These are phyloP conservation scores for Thermoascus crustaceus DNA, from an alignment of 2,329 filamentous ascomycete species.

Conservation along the genomic window DNA sequence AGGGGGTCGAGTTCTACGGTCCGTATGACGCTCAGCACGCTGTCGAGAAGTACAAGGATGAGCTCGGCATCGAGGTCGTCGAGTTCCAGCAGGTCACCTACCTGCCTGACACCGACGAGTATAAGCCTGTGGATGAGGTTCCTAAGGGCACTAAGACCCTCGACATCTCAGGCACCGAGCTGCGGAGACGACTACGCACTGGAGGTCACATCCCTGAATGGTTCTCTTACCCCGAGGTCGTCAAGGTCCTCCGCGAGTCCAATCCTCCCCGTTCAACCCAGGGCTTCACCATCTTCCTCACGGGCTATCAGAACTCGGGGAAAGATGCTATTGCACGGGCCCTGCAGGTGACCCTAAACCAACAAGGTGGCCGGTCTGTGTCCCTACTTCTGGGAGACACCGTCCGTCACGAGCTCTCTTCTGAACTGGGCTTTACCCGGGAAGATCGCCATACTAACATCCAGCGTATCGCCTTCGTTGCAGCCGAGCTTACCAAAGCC, in stretches of 20 bases:
- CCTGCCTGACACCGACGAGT: conserved; percentile 93
- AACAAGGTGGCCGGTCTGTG: conserved; percentile 91
- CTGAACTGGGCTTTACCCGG: conserved; percentile 88
- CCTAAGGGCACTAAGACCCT: conserved; percentile 72
- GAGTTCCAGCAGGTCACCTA: conserved; percentile 99
- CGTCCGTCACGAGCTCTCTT: conserved; percentile 83
- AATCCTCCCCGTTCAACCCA: conserved; percentile 85
- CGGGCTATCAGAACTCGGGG: conserved; percentile 90
- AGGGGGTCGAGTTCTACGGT: conserved; percentile 94
- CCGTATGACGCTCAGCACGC: conserved; percentile 95
- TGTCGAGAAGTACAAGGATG: conserved; percentile 90
- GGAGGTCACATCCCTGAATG: conserved; percentile 95
- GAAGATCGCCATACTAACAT: conserved; percentile 94
- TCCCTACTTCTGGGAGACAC: conserved; percentile 93
- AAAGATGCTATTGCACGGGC: conserved; percentile 96
- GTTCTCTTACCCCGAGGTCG: conserved; percentile 99
- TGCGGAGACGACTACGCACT: conserved; percentile 80
- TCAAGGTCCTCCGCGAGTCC: conserved; percentile 90
- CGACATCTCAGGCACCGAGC: conserved; percentile 82
- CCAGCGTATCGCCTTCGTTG: conserved; percentile 90
- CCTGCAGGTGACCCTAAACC: conserved; percentile 93
- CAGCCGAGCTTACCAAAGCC: conserved; percentile 84
- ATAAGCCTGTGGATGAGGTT: conserved; percentile 87
- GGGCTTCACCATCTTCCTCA: conserved; percentile 97
- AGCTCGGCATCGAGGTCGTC: conserved; percentile 97